Evolutionary conservation across 306 rosid species (phyloP).

Genomic region (Vigna angularis): DNA sequence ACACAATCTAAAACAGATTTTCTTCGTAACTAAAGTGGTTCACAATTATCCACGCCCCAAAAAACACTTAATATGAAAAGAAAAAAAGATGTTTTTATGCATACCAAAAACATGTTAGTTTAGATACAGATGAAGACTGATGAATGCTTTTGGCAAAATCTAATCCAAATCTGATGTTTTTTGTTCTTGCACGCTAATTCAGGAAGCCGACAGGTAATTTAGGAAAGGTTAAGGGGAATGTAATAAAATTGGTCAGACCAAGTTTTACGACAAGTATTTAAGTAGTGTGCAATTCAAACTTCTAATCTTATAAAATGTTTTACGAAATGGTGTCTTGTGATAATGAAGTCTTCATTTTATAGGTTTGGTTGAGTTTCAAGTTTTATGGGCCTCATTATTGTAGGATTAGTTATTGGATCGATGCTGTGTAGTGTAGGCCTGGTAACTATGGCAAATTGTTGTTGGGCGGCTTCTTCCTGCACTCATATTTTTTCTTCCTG

Average conservation of each 20-base stretch:
- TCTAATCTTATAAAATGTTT: neutral
- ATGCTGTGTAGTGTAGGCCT: too few relatives aligned
- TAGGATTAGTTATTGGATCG: too few relatives aligned
- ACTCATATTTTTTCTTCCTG: too few relatives aligned
- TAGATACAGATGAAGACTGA: neutral
- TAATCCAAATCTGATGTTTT: neutral
- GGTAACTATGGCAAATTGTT: too few relatives aligned
- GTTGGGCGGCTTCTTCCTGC: too few relatives aligned
- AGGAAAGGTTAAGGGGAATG: constrained; percentile 5
- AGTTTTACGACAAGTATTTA: constrained; percentile 1
- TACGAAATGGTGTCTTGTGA: too few relatives aligned
- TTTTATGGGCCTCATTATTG: neutral
- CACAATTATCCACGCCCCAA: neutral
- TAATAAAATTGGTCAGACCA: neutral
- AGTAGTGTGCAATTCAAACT: neutral
- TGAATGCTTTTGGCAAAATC: neutral
- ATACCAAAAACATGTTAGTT: neutral
- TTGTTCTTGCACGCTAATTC: neutral
- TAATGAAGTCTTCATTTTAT: too few relatives aligned
- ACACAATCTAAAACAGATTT: neutral
- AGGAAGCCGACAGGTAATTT: neutral
- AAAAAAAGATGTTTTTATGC: neutral
- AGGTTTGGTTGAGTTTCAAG: neutral
- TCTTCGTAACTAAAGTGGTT: neutral
- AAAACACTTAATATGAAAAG: neutral